These are phyloP conservation scores for Bonia amplexicaulis DNA, from an alignment of 176 grass and related monocot species.

Conservation along the genomic window DNA sequence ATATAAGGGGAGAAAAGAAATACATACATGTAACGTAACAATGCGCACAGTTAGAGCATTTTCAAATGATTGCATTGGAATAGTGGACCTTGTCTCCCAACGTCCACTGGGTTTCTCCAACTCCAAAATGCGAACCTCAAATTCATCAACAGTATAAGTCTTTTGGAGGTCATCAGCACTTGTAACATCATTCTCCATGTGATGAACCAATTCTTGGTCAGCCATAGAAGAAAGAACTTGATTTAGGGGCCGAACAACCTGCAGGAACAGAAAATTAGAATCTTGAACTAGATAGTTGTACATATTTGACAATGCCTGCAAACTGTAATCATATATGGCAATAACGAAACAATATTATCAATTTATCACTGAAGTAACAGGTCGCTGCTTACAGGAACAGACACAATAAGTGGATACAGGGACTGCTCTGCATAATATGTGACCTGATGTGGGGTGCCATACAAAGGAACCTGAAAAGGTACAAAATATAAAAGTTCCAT, in stretches of 20 bases:
- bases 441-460: conserved; percentile 88
- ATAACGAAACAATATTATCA: conserved; percentile 1
- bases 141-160: conserved; percentile 79
- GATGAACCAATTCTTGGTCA: conserved; percentile 70
- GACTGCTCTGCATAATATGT: conserved; percentile 87
- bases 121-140: conserved; percentile 82
- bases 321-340: conserved; percentile 7
- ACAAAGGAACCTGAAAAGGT: conserved; percentile 63
- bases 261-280: conserved; percentile 18
- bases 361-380: not conserved
- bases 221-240: conserved; percentile 74
- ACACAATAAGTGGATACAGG: conserved; percentile 84
- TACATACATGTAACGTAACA: conserved; percentile 78
- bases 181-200: conserved; percentile 55
- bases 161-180: conserved; percentile 77
- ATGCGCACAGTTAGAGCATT: conserved; percentile 85
- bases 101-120: conserved; percentile 60
- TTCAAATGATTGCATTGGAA: conserved; percentile 88
- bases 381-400: conserved; percentile 73
- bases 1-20: not conserved
- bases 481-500: conserved; percentile 8
- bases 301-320: not conserved
- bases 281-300: not conserved
- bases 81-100: conserved; percentile 66
- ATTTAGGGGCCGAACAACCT: conserved; percentile 72